Conservation (phyloP, 2,329 filamentous ascomycete genomes). For the Fusarium goolgardi region DNA sequence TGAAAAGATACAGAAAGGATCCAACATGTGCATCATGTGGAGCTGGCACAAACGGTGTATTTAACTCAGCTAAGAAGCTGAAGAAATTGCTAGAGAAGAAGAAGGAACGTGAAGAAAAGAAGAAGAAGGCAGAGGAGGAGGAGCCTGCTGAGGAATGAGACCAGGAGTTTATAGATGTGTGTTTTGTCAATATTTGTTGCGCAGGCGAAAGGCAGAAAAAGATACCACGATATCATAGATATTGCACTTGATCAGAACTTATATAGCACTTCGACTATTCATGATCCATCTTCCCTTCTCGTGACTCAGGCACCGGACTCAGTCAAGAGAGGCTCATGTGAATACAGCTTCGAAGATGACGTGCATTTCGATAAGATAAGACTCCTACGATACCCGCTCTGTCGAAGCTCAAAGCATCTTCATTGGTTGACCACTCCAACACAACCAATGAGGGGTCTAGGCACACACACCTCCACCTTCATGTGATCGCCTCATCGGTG, state of each 20-base stretch:
- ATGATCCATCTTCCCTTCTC: background rate
- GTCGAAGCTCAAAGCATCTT: background rate
- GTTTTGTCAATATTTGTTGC: background rate
- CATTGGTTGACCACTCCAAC: slow-evolving; percentile 17
- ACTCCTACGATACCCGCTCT: background rate
- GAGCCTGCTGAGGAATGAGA: slow-evolving; percentile 56
- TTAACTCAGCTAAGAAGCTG: slow-evolving; percentile 86
- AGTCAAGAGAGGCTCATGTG: slow-evolving; percentile 20
- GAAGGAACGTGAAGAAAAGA: slow-evolving; percentile 68
- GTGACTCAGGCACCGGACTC: slow-evolving; percentile 29
- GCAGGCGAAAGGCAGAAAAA: slow-evolving; percentile 5
- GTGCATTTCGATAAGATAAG: slow-evolving; percentile 40
- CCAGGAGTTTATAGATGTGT: slow-evolving; percentile 6
- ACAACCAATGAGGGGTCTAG: slow-evolving; percentile 40
- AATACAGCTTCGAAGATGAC: slow-evolving; percentile 29
- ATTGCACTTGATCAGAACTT: background rate
- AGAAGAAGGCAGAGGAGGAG: slow-evolving; percentile 65
- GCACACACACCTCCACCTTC: slow-evolving; percentile 41
- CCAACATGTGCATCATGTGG: slow-evolving; percentile 89
- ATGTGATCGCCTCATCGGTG: slow-evolving; percentile 49
- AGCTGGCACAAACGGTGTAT: slow-evolving; percentile 86
- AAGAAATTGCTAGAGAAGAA: slow-evolving; percentile 84
- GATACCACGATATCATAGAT: slow-evolving; percentile 22
- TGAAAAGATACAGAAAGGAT: slow-evolving; percentile 87
- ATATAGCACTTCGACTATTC: background rate